A percentile compares a stretch with the other conserved stretches of the same genome.
Evolutionary conservation across 1,284 basidiomycete species (phyloP).

Genomic region (Chalciporus sp.): DNA sequence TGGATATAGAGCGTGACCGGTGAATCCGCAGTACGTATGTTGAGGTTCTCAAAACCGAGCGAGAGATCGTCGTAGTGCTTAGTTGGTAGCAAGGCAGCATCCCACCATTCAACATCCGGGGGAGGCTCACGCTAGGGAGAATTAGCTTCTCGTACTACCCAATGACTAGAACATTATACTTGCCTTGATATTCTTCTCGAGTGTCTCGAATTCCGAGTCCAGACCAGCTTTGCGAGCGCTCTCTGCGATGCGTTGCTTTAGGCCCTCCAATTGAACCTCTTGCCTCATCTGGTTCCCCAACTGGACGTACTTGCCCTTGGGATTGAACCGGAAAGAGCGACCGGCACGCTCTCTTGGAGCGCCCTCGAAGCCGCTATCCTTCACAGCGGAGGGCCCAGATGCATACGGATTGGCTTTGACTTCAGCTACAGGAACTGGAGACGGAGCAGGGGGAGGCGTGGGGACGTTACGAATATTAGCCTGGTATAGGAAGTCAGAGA

Average conservation of each 20-base stretch:
- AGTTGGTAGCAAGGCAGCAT: conserved; percentile 81
- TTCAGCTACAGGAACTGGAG: conserved; percentile 45
- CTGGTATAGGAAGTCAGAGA: conserved; percentile 30
- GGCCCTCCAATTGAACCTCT: conserved; percentile 84
- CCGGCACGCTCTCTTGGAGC: conserved; percentile 71
- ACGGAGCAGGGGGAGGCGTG: conserved; percentile 60
- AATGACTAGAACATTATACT: conserved; percentile 22
- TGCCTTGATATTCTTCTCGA: conserved; percentile 87
- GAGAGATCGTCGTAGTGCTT: conserved; percentile 79
- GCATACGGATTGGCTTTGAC: conserved; percentile 75
- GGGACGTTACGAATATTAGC: conserved; percentile 77
- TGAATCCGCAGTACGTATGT: conserved; percentile 66
- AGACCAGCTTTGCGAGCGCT: conserved; percentile 91
- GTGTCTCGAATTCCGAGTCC: conserved; percentile 87
- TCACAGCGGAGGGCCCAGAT: conserved; percentile 53
- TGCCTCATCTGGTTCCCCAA: conserved; percentile 85
- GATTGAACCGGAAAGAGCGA: conserved; percentile 81
- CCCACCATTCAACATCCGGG: conserved; percentile 97
- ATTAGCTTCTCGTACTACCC: conserved; percentile 1
- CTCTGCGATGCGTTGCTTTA: conserved; percentile 93
- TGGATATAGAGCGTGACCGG: conserved; percentile 93
- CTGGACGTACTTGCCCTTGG: conserved; percentile 88
- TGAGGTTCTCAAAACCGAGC: conserved; percentile 56
- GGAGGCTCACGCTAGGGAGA: conserved; percentile 71
- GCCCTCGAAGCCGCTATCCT: conserved; percentile 60